These are phyloP conservation scores for Malassezia dermatis DNA, from an alignment of 1,284 basidiomycete genomes.

Conservation along the genomic window DNA sequence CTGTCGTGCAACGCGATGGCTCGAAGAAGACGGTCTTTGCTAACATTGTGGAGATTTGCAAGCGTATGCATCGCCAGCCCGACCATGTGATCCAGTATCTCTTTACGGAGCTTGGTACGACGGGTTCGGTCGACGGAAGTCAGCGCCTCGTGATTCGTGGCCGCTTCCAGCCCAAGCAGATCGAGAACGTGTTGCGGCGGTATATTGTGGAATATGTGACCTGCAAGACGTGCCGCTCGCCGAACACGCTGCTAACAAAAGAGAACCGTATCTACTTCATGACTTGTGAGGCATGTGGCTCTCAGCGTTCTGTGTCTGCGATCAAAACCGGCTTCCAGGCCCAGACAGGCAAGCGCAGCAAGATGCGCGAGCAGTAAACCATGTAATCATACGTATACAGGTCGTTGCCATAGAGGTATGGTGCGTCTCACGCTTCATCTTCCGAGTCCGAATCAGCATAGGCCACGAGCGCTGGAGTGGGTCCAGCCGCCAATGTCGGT, in stretches of 20 bases:
- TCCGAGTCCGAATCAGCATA: background rate
- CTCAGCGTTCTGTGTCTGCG: conserved; percentile 77
- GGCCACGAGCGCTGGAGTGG: background rate
- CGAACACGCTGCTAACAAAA: conserved; percentile 88
- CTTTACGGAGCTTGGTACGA: conserved; percentile 97
- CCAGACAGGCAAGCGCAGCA: conserved; percentile 62
- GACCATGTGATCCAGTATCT: conserved; percentile 97
- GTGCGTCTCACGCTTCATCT: background rate
- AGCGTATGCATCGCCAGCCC: conserved; percentile 95
- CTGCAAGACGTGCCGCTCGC: conserved; percentile 98
- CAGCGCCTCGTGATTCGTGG: conserved; percentile 92
- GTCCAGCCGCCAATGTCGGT: background rate
- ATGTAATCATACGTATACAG: conserved; percentile 4
- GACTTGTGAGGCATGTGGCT: conserved; percentile 88
- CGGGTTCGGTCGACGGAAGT: conserved; percentile 83
- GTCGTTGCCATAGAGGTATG: conserved; percentile 1
- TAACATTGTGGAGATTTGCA: conserved; percentile 95
- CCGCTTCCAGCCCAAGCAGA: conserved; percentile 95
- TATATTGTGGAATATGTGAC: conserved; percentile 99
- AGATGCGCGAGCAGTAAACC: conserved; percentile 21
- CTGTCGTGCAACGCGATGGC: conserved; percentile 78
- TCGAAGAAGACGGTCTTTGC: conserved; percentile 96
- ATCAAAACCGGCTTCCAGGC: conserved; percentile 99
- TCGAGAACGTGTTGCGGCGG: conserved; percentile 89
- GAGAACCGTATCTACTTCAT: conserved; percentile 99